phyloP scores from a whole-genome alignment of 1,139 yeast genomes.

The Cylindricascospora bacillispora region DNA sequence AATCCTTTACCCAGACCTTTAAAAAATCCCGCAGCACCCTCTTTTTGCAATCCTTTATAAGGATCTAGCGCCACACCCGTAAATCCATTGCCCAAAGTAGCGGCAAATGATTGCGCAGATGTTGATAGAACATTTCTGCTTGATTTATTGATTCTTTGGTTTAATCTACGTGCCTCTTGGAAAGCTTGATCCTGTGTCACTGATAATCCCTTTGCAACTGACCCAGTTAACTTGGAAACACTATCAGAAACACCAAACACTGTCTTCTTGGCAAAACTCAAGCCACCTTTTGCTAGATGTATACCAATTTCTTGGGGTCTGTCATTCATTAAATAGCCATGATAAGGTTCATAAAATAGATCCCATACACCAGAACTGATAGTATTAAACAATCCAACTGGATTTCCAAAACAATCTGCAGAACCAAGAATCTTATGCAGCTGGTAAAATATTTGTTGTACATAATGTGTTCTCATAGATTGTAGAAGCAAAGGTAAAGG shows the following conservation, averaged over 20 bases:
- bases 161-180: slow-evolving; percentile 68
- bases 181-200: slow-evolving; percentile 77
- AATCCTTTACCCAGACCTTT: slow-evolving; percentile 92
- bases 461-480: slow-evolving; percentile 72
- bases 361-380: slow-evolving; percentile 92
- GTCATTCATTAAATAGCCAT: slow-evolving; percentile 87
- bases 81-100: slow-evolving; percentile 77
- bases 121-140: slow-evolving; percentile 78
- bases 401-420: slow-evolving; percentile 93
- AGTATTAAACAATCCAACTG: slow-evolving; percentile 90
- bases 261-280: slow-evolving; percentile 86
- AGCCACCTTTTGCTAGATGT: slow-evolving; percentile 90
- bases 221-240: slow-evolving; percentile 83
- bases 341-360: slow-evolving; percentile 93
- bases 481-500: slow-evolving; percentile 65
- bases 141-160: slow-evolving; percentile 70
- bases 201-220: slow-evolving; percentile 86
- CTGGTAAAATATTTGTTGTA: slow-evolving; percentile 86
- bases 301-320: slow-evolving; percentile 93
- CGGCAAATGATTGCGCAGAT: slow-evolving; percentile 84
- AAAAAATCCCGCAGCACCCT: slow-evolving; percentile 84
- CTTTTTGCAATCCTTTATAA: slow-evolving; percentile 70
- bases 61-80: slow-evolving; percentile 89
- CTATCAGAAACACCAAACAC: slow-evolving; percentile 93
- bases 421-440: slow-evolving; percentile 89